A percentile compares a stretch with the other conserved stretches of the same genome.
phyloP scores from a whole-genome alignment of 768 basidiomycete species.

The Lepiota brunneoincarnata region DNA sequence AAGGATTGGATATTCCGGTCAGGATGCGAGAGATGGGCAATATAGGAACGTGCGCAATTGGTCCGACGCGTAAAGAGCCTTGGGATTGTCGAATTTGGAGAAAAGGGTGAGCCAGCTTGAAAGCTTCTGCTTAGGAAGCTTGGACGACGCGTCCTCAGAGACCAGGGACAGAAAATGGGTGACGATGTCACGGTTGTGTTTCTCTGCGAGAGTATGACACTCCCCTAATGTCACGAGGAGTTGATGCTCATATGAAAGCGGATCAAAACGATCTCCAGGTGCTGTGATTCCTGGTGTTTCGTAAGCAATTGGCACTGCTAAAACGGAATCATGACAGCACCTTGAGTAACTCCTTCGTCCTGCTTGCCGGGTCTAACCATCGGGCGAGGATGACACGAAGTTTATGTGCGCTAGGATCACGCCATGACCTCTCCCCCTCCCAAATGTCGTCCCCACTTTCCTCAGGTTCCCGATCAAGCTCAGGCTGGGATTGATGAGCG shows the following conservation, averaged over 20 bases:
- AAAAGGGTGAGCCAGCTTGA: slow-evolving; percentile 80
- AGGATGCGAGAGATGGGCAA: slow-evolving; percentile 77
- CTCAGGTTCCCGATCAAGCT: slow-evolving; percentile 9
- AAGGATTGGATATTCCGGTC: slow-evolving; percentile 75
- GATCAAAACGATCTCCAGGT: slow-evolving; percentile 64
- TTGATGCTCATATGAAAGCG: slow-evolving; percentile 75
- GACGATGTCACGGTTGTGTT: slow-evolving; percentile 85
- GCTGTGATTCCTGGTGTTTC: slow-evolving; percentile 23
- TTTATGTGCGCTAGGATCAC: slow-evolving; percentile 71
- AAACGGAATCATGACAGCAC: slow-evolving; percentile 21
- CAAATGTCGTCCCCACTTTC: slow-evolving; percentile 34
- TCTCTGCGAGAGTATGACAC: slow-evolving; percentile 72
- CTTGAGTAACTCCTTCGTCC: slow-evolving; percentile 27
- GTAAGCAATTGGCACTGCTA: background rate
- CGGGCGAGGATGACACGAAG: slow-evolving; percentile 43
- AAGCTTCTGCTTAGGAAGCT: slow-evolving; percentile 60
- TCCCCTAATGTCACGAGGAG: slow-evolving; percentile 70
- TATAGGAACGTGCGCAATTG: slow-evolving; percentile 65
- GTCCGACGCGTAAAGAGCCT: slow-evolving; percentile 71
- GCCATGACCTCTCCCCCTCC: slow-evolving; percentile 79
- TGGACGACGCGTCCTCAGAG: slow-evolving; percentile 29
- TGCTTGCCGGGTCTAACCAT: slow-evolving; percentile 41
- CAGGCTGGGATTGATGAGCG: slow-evolving; percentile 5
- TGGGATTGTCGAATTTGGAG: slow-evolving; percentile 91
- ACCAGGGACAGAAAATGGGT: slow-evolving; percentile 70